A percentile compares a stretch with the other conserved stretches of the same genome.
Evolutionary conservation across 2,329 filamentous ascomycete species (phyloP).

Genomic region (Pyrenophora graminea): DNA sequence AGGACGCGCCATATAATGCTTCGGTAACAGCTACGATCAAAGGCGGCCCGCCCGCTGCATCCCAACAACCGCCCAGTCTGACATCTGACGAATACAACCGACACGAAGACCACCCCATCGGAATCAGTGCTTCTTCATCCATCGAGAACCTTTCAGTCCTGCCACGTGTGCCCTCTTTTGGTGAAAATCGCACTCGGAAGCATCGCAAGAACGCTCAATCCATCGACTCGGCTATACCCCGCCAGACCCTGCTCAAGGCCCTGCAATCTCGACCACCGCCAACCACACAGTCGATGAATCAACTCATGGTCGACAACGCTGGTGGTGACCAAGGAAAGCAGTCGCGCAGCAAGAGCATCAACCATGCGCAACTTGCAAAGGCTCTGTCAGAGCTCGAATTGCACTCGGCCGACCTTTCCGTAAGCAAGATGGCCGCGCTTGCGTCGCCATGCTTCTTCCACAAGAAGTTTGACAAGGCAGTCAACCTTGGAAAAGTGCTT

Average conservation of each 20-base stretch:
- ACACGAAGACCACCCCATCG: constrained; percentile 20
- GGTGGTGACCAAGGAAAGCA: constrained; percentile 40
- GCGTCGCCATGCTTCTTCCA: constrained; percentile 98
- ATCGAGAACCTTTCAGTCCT: constrained; percentile 43
- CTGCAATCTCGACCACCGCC: constrained; percentile 66
- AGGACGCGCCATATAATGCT: constrained; percentile 33
- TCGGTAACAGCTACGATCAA: constrained; percentile 34
- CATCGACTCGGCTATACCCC: constrained; percentile 67
- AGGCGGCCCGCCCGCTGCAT: constrained; percentile 33
- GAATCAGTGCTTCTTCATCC: constrained; percentile 39
- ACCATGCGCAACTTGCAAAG: constrained; percentile 63
- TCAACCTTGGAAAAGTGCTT: constrained; percentile 91
- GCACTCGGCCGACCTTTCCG: constrained; percentile 48
- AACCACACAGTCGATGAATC: constrained; percentile 63
- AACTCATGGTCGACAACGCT: constrained; percentile 59
- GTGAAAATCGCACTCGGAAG: constrained; percentile 43
- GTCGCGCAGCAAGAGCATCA: constrained; percentile 35
- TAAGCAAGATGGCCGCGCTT: constrained; percentile 65
- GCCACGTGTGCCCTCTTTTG: constrained; percentile 42
- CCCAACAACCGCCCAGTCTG: constrained; percentile 19
- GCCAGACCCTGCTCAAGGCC: constrained; percentile 82
- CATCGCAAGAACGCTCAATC: constrained; percentile 54
- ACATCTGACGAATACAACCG: constrained; percentile 35
- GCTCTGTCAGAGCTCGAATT: constrained; percentile 59
- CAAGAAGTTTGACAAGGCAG: constrained; percentile 92